Evolutionary conservation across 192 early-diverging fungal species (phyloP).

Genomic region (Umbelopsis isabellina): DNA sequence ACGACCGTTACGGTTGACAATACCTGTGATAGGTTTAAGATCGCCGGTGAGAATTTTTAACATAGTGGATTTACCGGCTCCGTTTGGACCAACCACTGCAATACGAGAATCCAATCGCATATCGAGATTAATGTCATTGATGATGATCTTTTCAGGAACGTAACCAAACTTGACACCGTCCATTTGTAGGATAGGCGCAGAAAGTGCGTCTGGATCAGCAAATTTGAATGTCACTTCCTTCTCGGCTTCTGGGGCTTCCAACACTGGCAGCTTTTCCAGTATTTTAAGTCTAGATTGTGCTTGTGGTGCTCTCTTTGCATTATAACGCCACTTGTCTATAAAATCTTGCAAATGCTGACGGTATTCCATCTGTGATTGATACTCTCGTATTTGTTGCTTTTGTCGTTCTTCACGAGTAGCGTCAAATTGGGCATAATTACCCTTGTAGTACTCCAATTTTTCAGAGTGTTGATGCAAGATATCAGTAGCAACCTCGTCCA

Average conservation of each 20-base stretch:
- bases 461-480: slow-evolving; percentile 96
- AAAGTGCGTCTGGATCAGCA: slow-evolving; percentile 90
- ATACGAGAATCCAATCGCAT: slow-evolving; percentile 97
- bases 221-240: slow-evolving; percentile 87
- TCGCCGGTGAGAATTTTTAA: slow-evolving; percentile 89
- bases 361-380: slow-evolving; percentile 94
- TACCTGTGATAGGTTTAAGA: slow-evolving; percentile 77
- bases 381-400: slow-evolving; percentile 90
- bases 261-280: slow-evolving; percentile 92
- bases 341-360: slow-evolving; percentile 96
- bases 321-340: slow-evolving; percentile 99
- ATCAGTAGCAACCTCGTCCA: slow-evolving; percentile 97
- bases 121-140: slow-evolving; percentile 86
- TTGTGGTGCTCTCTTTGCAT: slow-evolving; percentile 95
- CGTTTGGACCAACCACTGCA: slow-evolving; percentile 99
- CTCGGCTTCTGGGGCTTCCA: slow-evolving; percentile 85
- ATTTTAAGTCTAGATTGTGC: slow-evolving; percentile 98
- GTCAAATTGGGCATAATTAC: slow-evolving; percentile 92
- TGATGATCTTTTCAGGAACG: slow-evolving; percentile 74
- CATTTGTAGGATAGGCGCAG: slow-evolving; percentile 98
- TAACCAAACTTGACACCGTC: slow-evolving; percentile 90
- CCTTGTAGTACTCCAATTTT: slow-evolving; percentile 91
- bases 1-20: slow-evolving; percentile 90
- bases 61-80: slow-evolving; percentile 96
- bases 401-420: slow-evolving; percentile 89